Evolutionary conservation across 352 stramenopile species (phyloP).

Genomic region (Globisporangium paroecandrum): DNA sequence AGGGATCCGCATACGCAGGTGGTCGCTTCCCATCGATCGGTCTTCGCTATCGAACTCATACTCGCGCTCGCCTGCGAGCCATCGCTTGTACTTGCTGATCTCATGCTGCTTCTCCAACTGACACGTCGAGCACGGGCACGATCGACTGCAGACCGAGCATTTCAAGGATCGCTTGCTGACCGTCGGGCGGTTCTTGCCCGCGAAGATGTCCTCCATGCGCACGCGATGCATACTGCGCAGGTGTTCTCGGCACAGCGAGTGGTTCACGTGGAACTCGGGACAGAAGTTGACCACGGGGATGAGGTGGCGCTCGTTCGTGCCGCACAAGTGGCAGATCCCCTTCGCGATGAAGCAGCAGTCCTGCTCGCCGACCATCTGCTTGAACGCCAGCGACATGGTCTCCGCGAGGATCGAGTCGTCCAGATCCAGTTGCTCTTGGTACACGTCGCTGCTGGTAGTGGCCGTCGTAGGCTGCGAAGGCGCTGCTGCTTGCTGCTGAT

Average conservation of each 20-base stretch:
- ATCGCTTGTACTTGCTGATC: constrained; percentile 27
- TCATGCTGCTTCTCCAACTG: constrained; percentile 30
- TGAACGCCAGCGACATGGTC: constrained; percentile 47
- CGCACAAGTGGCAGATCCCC: constrained; percentile 66
- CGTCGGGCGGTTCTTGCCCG: constrained; percentile 60
- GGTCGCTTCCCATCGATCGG: constrained; percentile 34
- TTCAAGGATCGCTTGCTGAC: constrained; percentile 61
- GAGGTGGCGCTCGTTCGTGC: constrained; percentile 36
- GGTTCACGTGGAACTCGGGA: constrained; percentile 50
- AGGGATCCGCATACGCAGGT: constrained; percentile 17
- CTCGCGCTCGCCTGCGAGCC: constrained; percentile 21
- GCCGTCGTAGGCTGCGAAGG: not conserved
- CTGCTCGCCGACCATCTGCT: constrained; percentile 51
- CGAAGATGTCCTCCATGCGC: constrained; percentile 71
- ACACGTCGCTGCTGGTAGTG: not conserved
- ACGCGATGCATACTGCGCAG: constrained; percentile 68
- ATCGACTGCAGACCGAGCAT: constrained; percentile 56
- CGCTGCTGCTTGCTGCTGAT: not conserved
- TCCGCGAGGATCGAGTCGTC: constrained; percentile 40
- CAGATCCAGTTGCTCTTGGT: constrained; percentile 28
- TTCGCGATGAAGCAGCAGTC: constrained; percentile 76
- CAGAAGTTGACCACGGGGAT: constrained; percentile 79
- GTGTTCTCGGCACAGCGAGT: constrained; percentile 75
- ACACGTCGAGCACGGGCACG: constrained; percentile 62
- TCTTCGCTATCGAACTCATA: constrained; percentile 26